Base-by-base conservation (phyloP, 2,329 filamentous ascomycete genomes). In the Alternaria sp. region DNA sequence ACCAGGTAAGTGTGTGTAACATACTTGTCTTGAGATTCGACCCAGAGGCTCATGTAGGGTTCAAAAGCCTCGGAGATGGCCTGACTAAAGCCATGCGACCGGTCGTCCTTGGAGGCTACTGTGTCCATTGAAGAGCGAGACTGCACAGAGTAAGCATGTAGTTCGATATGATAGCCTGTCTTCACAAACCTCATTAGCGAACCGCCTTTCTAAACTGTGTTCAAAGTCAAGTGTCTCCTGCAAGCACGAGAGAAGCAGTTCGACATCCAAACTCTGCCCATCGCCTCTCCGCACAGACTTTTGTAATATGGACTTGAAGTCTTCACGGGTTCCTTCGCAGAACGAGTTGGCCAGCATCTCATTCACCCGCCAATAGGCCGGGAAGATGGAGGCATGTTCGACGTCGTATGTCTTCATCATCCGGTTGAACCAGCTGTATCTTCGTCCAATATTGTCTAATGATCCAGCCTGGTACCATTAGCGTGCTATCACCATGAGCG, bases 181-280 rank as follows among this genome's bases (percentile, higher is more conserved):
- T 40, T 16, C 20, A 57, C 58, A 14, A 48, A 60, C 70, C 54
- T 89, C 86, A 61, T 84, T 89, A 2, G 90, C 86, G 76, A 98
- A 98, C 10, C 91, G 89, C 64, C 88, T 88, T 79, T 99, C 95
- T 12, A 99, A 84, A 60, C 87, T 90, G 75, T 98, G 94, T 80
- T 99, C 95, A 76, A 99, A 99, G 75, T 99, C 93, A 70, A 99
- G 87, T 0, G 95, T 99, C 78, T 98, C 94, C 74, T 98, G 94
- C 66, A 98, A 81, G 77, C 94, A 97, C 36, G 90, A 92, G 22
- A 98, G 84, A 34, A 98, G 81, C 50, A 98, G 81, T 72, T 97
- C 94, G 66, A 98, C 94, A 75, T 98, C 94, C 44, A 97, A 85
- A 61, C 90, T 91, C 78, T 90, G 87, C 2, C 92, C 92, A 60